Evolutionary conservation across 2,329 filamentous ascomycete species (phyloP).

Genomic region (Escovopsis sp.): DNA sequence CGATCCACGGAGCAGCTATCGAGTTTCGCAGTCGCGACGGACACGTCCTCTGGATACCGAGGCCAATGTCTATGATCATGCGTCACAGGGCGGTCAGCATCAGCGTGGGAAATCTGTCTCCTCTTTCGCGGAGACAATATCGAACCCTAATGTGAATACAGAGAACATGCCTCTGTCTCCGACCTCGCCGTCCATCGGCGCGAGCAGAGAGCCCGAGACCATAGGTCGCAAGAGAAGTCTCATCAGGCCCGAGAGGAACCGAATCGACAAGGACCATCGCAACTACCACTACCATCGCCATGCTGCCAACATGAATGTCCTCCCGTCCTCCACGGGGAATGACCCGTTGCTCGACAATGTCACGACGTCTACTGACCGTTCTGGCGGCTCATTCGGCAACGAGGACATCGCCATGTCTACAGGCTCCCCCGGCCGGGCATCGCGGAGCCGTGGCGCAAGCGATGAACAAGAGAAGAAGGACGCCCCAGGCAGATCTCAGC

Average conservation of each 20-base stretch:
- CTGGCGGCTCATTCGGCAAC: slow-evolving; percentile 29
- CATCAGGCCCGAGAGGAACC: slow-evolving; percentile 74
- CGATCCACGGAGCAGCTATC: slow-evolving; percentile 49
- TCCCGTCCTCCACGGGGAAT: slow-evolving; percentile 84
- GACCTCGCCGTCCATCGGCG: slow-evolving; percentile 21
- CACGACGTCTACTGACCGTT: slow-evolving; percentile 46
- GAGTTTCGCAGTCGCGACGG: slow-evolving; percentile 53
- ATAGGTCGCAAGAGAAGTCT: slow-evolving; percentile 68
- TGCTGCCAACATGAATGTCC: slow-evolving; percentile 79
- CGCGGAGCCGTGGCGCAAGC: slow-evolving; percentile 20
- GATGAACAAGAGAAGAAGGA: slow-evolving; percentile 19
- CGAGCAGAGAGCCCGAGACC: slow-evolving; percentile 17
- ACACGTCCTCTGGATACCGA: slow-evolving; percentile 56
- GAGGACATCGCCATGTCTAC: slow-evolving; percentile 28
- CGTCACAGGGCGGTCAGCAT: slow-evolving; percentile 28
- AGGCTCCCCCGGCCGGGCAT: slow-evolving; percentile 23
- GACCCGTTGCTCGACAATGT: slow-evolving; percentile 74
- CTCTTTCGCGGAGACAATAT: slow-evolving; percentile 44
- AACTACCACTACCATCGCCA: slow-evolving; percentile 95
- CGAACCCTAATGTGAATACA: slow-evolving; percentile 38
- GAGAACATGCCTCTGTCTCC: slow-evolving; percentile 42
- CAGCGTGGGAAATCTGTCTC: slow-evolving; percentile 42
- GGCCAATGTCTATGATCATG: slow-evolving; percentile 37
- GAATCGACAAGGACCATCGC: slow-evolving; percentile 74
- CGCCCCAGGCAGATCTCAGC: slow-evolving; percentile 15